A percentile compares a stretch with the other conserved stretches of the same genome.
Evolutionary conservation across 106 monocot genomes (phyloP).

Genomic region (Narthecium ossifragum): DNA sequence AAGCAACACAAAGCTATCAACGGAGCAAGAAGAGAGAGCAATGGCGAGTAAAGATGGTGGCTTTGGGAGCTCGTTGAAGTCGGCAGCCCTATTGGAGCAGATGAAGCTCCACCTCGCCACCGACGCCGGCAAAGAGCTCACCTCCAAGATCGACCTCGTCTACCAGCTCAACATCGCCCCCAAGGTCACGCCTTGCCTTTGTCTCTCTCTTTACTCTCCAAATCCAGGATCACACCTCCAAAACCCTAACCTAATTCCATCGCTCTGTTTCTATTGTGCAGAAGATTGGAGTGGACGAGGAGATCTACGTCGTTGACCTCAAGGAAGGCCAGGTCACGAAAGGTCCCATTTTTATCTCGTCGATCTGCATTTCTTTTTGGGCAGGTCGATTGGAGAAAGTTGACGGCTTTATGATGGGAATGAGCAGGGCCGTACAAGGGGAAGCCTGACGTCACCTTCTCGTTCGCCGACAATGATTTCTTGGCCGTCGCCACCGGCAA

Average conservation of each 20-base stretch:
- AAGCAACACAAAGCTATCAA: no score
- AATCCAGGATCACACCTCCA: constrained; percentile 1
- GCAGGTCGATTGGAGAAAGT: background rate
- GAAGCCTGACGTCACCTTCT: constrained; percentile 91
- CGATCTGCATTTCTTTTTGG: background rate
- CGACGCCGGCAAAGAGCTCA: constrained; percentile 67
- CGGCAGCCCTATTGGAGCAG: constrained; percentile 71
- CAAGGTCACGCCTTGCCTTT: constrained; percentile 10
- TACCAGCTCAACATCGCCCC: constrained; percentile 83
- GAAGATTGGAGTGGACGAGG: constrained; percentile 93
- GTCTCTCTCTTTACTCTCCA: background rate
- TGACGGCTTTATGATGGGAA: background rate
- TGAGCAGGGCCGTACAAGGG: constrained; percentile 68
- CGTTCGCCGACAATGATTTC: constrained; percentile 85
- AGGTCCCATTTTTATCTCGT: constrained; percentile 31
- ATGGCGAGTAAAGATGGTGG: no score
- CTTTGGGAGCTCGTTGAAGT: no score
- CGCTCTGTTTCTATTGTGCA: constrained; percentile 11
- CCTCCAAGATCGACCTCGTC: constrained; percentile 67
- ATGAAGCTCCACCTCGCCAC: constrained; percentile 72
- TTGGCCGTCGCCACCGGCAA: constrained; percentile 72
- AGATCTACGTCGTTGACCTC: constrained; percentile 91
- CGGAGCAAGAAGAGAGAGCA: no score
- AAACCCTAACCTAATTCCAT: background rate
- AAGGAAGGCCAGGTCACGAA: constrained; percentile 83